A percentile compares a stretch with the other conserved stretches of the same genome.
phyloP scores from a whole-genome alignment of 139 green algal genomes.

The Tetratostichococcus sp. region DNA sequence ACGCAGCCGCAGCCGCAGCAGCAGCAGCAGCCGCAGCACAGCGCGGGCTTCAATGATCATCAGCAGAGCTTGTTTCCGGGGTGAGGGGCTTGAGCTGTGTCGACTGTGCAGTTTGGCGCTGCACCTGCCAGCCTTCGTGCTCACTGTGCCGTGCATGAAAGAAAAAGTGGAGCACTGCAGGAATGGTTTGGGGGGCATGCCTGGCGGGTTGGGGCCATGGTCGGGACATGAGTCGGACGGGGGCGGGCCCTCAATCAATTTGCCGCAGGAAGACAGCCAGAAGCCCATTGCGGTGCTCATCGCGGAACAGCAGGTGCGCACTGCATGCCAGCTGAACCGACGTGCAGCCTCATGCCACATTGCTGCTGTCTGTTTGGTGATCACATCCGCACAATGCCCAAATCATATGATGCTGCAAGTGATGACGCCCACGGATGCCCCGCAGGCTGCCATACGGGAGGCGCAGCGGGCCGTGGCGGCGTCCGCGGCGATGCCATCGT shows the following conservation, averaged over 20 bases:
- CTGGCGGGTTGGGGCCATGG: neutral
- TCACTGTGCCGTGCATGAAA: too few species aligned
- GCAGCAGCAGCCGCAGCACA: constrained; percentile 11
- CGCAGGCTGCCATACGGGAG: neutral
- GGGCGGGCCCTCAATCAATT: neutral
- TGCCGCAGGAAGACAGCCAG: neutral
- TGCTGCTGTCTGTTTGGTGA: too few species aligned
- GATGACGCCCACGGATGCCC: too few species aligned
- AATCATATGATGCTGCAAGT: too few species aligned
- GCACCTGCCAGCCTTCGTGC: too few species aligned
- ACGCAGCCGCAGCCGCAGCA: constrained; percentile 5
- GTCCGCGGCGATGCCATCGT: neutral
- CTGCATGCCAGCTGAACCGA: neutral
- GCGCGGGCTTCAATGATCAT: neutral
- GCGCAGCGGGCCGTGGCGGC: neutral
- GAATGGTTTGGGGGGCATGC: neutral
- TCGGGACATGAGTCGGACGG: neutral
- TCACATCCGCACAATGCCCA: too few species aligned
- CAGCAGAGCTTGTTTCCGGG: neutral
- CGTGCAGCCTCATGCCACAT: too few species aligned
- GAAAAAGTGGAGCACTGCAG: neutral
- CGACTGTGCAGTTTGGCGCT: too few species aligned
- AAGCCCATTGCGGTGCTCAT: neutral
- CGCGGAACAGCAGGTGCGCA: neutral
- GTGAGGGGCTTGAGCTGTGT: too few species aligned